Base-by-base conservation (phyloP, 129 eudicot species). In the Mikania micrantha region DNA sequence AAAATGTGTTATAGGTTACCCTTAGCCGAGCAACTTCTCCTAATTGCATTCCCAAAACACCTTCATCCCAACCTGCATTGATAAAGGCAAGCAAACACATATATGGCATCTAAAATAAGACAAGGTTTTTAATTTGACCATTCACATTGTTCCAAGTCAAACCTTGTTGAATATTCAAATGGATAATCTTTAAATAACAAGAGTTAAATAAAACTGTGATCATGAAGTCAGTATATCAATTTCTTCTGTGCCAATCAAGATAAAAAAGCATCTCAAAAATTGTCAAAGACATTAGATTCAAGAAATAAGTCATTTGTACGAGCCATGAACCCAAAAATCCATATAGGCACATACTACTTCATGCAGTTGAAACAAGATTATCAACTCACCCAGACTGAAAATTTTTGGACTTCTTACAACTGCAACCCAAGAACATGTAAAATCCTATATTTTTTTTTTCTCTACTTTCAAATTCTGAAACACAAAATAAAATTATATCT, bases 21-120 rank as follows among this genome's bases (percentile, higher is more conserved):
- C 45, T 78, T 50, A 93, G 62, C 29, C 85, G 84, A 79, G 99
- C 96, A 84, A 93, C 92, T 83, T 93, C 99, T 59, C 99, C 99
- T 65, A 93, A 74, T 73, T 93, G 96, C 99, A 93, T 93, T 73
- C 96, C 96, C 66, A 89, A 40, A 24, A 93, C 99, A 16, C 99
- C 99, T 85, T 89, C 99, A 77, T 93, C 99, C 99, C 99, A 93
- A 53, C 99, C 99, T 93, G 81, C 67, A 69, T 35, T 42, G 28
- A 29, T 22, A 32, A 47, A 19, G 8, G 27, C 5, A 66, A 19
- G 31, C 10, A n/a, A n/a, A n/a, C n/a, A n/a, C 20, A 64, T 1
- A 35, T 29, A 45, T 12, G 7, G 17, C 27, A 4, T 9, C 6
- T 64, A 24, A 7, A 40, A 15, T 29, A 31, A 52, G 10, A 10